Evolutionary conservation across 1,284 basidiomycete species (phyloP), one percentile per base, ranked within the genome.

Genomic region (Pisolithus thermaeus): DNA sequence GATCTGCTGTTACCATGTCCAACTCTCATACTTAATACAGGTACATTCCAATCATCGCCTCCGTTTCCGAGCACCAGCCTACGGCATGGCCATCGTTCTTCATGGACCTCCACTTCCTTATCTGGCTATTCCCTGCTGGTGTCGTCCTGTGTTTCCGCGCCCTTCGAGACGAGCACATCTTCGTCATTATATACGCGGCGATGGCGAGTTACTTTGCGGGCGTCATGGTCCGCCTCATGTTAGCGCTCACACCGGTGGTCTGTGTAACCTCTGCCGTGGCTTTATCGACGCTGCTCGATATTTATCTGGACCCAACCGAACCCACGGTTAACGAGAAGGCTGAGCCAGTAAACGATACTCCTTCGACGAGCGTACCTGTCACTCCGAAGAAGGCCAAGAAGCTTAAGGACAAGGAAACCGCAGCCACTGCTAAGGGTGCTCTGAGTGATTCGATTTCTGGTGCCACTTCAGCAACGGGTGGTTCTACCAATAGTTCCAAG

Each of bases 71-170:
- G 72, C 97, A 99, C 73, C 97, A 99, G 70, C 97, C 97, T 14
- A 99, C 97, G 9, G 96, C 97, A 38, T 99, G 97, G 97, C 94
- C 96, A 3, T 88, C 96, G 3, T 99, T 99, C 83, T 99, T 97
- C 79, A 98, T 97, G 85, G 96, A 99, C 70, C 83, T 99, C 54
- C 90, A 98, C 64, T 89, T 97, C 80, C 87, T 99, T 67, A 90
- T 99, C 62, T 97, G 94, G 81, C 74, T 97, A 53, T 99, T 99
- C 84, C 97, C 97, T 4, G 96, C 92, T 25, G 97, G 97, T 55
- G 91, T 99, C 45, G 80, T 91, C 63, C 74, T 97, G 58, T 95
- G 92, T 71, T 99, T 99, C 90, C 83, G 83, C 57, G 81, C 96
- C 66, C 77, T 99, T 30, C 83, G 92, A 30, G 97, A 99, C 69